A percentile compares a stretch with the other conserved stretches of the same genome.
These are phyloP conservation scores for Wickerhamiella parazyma DNA, from an alignment of 805 yeast species.

Conservation along the genomic window DNA sequence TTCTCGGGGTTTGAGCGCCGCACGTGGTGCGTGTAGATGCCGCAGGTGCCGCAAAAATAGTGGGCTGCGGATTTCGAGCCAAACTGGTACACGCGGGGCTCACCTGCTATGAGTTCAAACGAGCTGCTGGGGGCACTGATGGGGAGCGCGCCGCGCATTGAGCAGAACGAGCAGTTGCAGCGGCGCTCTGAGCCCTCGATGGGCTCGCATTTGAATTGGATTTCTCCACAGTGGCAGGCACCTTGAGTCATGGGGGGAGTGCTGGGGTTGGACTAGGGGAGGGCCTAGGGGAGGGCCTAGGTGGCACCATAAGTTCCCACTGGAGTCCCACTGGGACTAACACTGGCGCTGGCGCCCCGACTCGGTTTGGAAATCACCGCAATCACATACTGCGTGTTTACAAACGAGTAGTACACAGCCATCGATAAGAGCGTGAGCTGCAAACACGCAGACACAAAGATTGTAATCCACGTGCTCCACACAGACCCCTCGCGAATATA, in stretches of 20 bases:
- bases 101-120: neutral
- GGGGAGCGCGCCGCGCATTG: neutral
- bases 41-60: constrained; percentile 2
- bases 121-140: neutral
- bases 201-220: neutral
- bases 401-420: constrained; percentile 38
- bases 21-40: constrained; percentile 1
- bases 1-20: neutral
- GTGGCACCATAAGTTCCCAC: neutral
- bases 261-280: too few species aligned
- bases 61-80: neutral
- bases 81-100: neutral
- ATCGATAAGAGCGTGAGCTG: constrained; percentile 49
- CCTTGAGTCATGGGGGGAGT: neutral
- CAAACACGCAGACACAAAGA: constrained; percentile 52
- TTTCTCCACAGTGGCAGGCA: neutral
- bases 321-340: neutral
- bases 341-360: neutral
- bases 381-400: constrained; percentile 4
- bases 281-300: neutral
- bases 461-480: constrained; percentile 83
- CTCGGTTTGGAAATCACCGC: constrained; percentile 9
- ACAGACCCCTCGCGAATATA: constrained; percentile 59
- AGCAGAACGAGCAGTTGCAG: neutral
- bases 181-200: neutral